These are phyloP conservation scores for Neolentinus lepideus DNA, from an alignment of 1,284 basidiomycete genomes.

Conservation along the genomic window DNA sequence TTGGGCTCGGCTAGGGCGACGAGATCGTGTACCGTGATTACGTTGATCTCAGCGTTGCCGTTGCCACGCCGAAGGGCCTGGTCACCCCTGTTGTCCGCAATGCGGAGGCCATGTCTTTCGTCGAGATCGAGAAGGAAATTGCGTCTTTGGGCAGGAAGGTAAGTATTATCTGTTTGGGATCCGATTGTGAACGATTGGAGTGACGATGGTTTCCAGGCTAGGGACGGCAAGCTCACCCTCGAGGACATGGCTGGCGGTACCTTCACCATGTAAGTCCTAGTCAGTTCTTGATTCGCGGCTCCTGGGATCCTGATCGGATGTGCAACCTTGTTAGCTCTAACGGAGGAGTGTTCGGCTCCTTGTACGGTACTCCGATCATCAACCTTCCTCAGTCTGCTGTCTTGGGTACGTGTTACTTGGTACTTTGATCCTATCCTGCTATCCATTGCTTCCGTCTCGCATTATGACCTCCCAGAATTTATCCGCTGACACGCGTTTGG, in stretches of 20 bases:
- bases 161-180: slow-evolving; percentile 10
- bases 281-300: background rate
- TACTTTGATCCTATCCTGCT: background rate
- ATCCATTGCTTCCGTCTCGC: slow-evolving; percentile 1
- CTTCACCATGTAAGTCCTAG: slow-evolving; percentile 82
- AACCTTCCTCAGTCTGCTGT: slow-evolving; percentile 96
- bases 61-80: slow-evolving; percentile 95
- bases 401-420: slow-evolving; percentile 46
- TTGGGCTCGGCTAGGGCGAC: slow-evolving; percentile 43
- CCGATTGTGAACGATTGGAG: background rate
- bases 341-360: slow-evolving; percentile 96
- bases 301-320: slow-evolving; percentile 8
- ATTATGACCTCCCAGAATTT: background rate
- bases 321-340: slow-evolving; percentile 63
- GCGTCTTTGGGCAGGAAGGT: slow-evolving; percentile 88
- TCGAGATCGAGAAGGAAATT: slow-evolving; percentile 94
- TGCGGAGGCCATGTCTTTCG: slow-evolving; percentile 79
- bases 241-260: slow-evolving; percentile 97
- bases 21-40: slow-evolving; percentile 96
- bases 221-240: slow-evolving; percentile 90
- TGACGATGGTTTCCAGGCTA: slow-evolving; percentile 45
- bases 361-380: slow-evolving; percentile 96
- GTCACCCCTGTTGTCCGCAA: slow-evolving; percentile 97
- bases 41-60: slow-evolving; percentile 91
- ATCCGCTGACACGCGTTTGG: background rate